Percentiles rank a stretch among this genome's conserved stretches.
These are phyloP conservation scores for Boletus edulis DNA, from an alignment of 768 basidiomycete species.

Conservation along the genomic window DNA sequence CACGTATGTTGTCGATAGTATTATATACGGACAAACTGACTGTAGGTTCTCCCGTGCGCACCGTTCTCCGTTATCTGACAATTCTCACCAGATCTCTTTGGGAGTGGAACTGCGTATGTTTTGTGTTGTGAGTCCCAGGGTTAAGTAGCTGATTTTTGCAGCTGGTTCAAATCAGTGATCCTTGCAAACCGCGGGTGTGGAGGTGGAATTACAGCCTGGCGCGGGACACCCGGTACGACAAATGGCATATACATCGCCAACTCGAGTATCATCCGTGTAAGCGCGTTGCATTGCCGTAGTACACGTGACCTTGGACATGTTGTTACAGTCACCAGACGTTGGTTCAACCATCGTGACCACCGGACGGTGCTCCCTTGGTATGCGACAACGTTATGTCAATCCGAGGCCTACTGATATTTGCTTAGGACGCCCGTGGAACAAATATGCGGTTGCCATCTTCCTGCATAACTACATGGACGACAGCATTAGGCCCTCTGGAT, in stretches of 20 bases:
- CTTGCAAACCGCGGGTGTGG: slow-evolving; percentile 65
- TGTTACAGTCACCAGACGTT: slow-evolving; percentile 54
- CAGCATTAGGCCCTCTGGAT: slow-evolving; percentile 50
- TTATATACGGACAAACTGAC: slow-evolving; percentile 62
- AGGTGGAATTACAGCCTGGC: slow-evolving; percentile 66
- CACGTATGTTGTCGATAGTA: slow-evolving; percentile 60
- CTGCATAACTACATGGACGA: slow-evolving; percentile 58
- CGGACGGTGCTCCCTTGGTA: slow-evolving; percentile 51
- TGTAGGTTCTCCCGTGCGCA: slow-evolving; percentile 37
- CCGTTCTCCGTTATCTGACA: neutral
- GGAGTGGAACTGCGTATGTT: slow-evolving; percentile 8
- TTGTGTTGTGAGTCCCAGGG: neutral
- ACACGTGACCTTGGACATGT: neutral
- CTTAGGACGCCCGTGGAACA: slow-evolving; percentile 58
- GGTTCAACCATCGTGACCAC: slow-evolving; percentile 45
- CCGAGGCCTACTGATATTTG: neutral
- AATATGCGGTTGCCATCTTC: slow-evolving; percentile 52
- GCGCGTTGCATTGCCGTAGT: slow-evolving; percentile 12
- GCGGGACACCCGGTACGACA: slow-evolving; percentile 42
- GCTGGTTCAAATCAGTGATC: slow-evolving; percentile 59
- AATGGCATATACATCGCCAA: slow-evolving; percentile 54
- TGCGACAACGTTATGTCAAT: neutral
- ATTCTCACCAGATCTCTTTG: slow-evolving; percentile 11
- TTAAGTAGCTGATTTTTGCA: slow-evolving; percentile 12
- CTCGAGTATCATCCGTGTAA: slow-evolving; percentile 54